Percentiles rank a stretch among this genome's conserved stretches.
Evolutionary conservation across 1,139 yeast species (phyloP).

Genomic region (Suhomyces panamericanus): DNA sequence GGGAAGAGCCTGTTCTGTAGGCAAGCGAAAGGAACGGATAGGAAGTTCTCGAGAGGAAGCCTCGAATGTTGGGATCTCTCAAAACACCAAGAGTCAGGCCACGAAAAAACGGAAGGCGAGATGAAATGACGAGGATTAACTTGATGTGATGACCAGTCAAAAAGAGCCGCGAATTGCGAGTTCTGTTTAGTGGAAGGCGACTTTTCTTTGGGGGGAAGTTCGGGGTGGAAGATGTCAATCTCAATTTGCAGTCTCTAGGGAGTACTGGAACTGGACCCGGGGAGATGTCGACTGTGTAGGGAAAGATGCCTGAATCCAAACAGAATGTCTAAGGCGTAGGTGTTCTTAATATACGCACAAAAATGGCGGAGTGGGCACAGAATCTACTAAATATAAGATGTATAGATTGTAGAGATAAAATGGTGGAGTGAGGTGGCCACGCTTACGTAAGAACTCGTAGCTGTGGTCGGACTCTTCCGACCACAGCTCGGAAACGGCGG

Average conservation of each 20-base stretch:
- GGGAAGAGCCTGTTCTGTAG: no score
- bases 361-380: background rate
- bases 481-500: no score
- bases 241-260: no score
- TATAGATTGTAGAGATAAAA: slow-evolving; percentile 5
- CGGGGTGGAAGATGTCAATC: no score
- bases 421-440: slow-evolving; percentile 4
- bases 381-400: slow-evolving; percentile 2
- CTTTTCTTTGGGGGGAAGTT: no score
- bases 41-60: background rate
- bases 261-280: background rate
- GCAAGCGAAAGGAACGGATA: background rate
- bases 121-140: background rate
- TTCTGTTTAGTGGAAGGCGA: no score
- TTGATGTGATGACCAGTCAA: background rate
- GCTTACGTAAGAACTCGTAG: slow-evolving; percentile 1
- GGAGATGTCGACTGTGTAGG: background rate
- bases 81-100: no score
- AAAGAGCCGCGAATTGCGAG: no score
- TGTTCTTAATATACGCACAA: background rate
- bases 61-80: no score
- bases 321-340: background rate
- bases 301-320: background rate
- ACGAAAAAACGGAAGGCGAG: background rate
- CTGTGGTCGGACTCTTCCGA: no score